These are phyloP conservation scores for Pseudogymnoascus sp. DNA, from an alignment of 2,329 filamentous ascomycete species.

Conservation along the genomic window DNA sequence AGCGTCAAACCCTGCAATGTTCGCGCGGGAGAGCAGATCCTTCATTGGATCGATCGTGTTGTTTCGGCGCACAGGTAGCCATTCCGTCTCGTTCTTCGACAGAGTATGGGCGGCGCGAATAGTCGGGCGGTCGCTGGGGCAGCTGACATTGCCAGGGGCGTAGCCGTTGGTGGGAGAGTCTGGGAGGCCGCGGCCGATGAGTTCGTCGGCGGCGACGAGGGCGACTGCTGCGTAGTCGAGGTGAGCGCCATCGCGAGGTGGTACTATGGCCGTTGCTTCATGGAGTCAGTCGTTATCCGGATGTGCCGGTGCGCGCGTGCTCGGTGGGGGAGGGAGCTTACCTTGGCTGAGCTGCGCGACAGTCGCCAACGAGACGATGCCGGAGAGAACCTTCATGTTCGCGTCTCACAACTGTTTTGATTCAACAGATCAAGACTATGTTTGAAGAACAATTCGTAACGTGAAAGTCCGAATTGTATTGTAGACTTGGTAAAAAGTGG, in stretches of 20 bases:
- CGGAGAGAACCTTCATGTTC: neutral
- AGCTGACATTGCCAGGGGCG: conserved; percentile 57
- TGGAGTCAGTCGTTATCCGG: neutral
- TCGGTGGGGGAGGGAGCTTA: neutral
- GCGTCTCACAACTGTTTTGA: neutral
- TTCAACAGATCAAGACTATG: neutral
- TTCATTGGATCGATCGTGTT: conserved; percentile 69
- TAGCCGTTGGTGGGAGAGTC: conserved; percentile 53
- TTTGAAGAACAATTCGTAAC: neutral
- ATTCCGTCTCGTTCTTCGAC: conserved; percentile 62
- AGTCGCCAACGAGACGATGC: neutral
- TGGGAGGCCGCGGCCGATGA: conserved; percentile 23
- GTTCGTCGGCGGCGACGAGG: conserved; percentile 17
- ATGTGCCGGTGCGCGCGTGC: neutral
- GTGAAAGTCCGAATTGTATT: neutral
- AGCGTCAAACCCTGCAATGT: conserved; percentile 74
- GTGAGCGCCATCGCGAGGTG: neutral
- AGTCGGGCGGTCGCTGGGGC: conserved; percentile 59
- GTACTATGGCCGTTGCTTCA: neutral
- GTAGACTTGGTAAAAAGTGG: neutral
- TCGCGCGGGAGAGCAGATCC: conserved; percentile 60
- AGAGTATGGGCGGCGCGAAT: conserved; percentile 57
- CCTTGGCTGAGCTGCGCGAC: neutral
- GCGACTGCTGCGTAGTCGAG: conserved; percentile 19
- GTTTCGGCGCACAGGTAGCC: conserved; percentile 63